Conservation (phyloP, 2,329 filamentous ascomycete genomes). For the Trichoderma semiorbis region DNA sequence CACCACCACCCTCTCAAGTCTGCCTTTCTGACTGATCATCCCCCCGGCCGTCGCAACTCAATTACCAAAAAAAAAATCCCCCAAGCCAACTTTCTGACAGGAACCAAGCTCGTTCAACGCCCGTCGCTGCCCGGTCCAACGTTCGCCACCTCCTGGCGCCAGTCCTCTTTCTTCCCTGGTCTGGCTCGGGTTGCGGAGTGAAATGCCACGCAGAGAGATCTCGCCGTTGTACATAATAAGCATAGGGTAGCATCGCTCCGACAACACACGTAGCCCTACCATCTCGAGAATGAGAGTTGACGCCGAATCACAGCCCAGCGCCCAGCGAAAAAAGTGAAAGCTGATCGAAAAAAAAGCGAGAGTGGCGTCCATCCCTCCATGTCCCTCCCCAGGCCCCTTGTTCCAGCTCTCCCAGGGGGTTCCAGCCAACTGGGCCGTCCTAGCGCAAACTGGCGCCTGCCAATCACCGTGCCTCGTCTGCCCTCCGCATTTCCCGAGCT, state of each 20-base stretch:
- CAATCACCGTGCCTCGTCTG: background rate
- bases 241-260: slow-evolving; percentile 12
- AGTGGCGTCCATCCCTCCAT: no score
- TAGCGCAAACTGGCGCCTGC: slow-evolving; percentile 13
- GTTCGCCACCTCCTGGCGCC: slow-evolving; percentile 11
- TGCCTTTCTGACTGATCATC: slow-evolving; percentile 2
- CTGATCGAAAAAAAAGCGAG: background rate
- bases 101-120: background rate
- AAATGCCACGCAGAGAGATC: background rate
- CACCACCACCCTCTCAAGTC: background rate
- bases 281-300: background rate
- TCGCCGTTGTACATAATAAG: background rate
- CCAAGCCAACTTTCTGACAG: background rate
- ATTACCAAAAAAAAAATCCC: background rate
- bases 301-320: background rate
- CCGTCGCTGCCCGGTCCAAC: background rate
- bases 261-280: slow-evolving; percentile 1
- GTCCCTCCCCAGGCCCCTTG: background rate
- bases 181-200: background rate
- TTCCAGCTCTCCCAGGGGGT: slow-evolving; percentile 11
- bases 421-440: slow-evolving; percentile 16
- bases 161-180: background rate
- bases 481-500: slow-evolving; percentile 14
- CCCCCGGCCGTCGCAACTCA: background rate
- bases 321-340: background rate